Evolutionary conservation across 1,284 basidiomycete species (phyloP).

Genomic region (Thelephora terrestris): DNA sequence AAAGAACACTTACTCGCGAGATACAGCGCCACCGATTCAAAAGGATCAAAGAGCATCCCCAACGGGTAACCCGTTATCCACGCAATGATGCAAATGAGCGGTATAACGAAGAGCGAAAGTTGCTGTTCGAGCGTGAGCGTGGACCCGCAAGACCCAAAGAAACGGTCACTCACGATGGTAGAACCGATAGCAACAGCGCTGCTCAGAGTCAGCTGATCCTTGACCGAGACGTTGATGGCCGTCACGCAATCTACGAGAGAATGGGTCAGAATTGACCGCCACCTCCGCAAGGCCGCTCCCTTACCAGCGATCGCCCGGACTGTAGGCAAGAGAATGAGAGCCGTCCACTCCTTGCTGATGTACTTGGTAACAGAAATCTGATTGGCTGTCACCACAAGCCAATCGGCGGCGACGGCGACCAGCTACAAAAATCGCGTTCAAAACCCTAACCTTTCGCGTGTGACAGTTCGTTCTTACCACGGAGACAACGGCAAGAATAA

Average conservation of each 20-base stretch:
- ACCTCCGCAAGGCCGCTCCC: conserved; percentile 9
- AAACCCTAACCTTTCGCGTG: neutral
- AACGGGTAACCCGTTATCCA: conserved; percentile 67
- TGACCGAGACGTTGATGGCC: conserved; percentile 75
- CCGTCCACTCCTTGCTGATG: conserved; percentile 73
- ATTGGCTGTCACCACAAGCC: conserved; percentile 72
- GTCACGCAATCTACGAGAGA: conserved; percentile 48
- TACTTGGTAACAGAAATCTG: conserved; percentile 38
- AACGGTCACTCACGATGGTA: conserved; percentile 55
- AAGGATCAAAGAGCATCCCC: conserved; percentile 70
- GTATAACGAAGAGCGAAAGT: conserved; percentile 84
- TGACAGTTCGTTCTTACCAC: conserved; percentile 34
- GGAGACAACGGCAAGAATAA: conserved; percentile 51
- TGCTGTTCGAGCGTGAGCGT: conserved; percentile 42
- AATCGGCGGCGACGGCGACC: conserved; percentile 72
- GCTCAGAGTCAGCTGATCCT: conserved; percentile 64
- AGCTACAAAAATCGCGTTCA: conserved; percentile 26
- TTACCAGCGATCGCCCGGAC: conserved; percentile 71
- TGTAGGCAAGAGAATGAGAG: conserved; percentile 78
- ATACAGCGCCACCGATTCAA: conserved; percentile 53
- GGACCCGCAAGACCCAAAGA: neutral
- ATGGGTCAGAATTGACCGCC: neutral
- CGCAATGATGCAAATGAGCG: conserved; percentile 53
- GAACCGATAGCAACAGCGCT: conserved; percentile 85
- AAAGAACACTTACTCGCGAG: conserved; percentile 21